Conservation (phyloP, 2,329 filamentous ascomycete genomes). For the Lizonia empirigonia region DNA sequence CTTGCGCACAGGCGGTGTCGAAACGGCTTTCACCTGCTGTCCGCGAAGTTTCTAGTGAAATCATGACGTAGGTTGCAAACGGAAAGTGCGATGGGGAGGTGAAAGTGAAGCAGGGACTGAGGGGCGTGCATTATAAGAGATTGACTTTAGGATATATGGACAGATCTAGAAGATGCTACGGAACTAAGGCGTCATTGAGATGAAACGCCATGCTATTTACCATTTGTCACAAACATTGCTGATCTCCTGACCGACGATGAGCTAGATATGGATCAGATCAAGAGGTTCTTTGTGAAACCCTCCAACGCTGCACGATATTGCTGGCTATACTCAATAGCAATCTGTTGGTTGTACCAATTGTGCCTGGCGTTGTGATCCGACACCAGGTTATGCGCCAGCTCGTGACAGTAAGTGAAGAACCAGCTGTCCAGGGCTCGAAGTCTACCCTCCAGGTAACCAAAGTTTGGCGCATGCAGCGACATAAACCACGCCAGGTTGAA, state of each 20-base stretch:
- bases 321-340: constrained; percentile 46
- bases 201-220: neutral
- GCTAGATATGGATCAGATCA: constrained; percentile 10
- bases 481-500: constrained; percentile 90
- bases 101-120: neutral
- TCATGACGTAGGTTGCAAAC: neutral
- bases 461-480: constrained; percentile 66
- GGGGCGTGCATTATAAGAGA: neutral
- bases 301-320: constrained; percentile 35
- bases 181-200: neutral
- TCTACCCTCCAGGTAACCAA: constrained; percentile 34
- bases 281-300: constrained; percentile 29
- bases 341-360: constrained; percentile 48
- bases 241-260: neutral
- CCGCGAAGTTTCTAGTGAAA: neutral
- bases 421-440: constrained; percentile 71
- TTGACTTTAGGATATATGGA: neutral
- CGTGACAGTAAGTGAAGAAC: constrained; percentile 96
- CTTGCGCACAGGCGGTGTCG: neutral
- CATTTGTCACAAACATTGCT: neutral
- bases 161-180: neutral
- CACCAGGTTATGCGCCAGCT: constrained; percentile 93
- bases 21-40: neutral
- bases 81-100: neutral
- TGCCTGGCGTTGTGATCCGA: constrained; percentile 62